These are phyloP conservation scores for Phaeoacremonium minimum DNA, from an alignment of 2,329 filamentous ascomycete species.

Conservation along the genomic window DNA sequence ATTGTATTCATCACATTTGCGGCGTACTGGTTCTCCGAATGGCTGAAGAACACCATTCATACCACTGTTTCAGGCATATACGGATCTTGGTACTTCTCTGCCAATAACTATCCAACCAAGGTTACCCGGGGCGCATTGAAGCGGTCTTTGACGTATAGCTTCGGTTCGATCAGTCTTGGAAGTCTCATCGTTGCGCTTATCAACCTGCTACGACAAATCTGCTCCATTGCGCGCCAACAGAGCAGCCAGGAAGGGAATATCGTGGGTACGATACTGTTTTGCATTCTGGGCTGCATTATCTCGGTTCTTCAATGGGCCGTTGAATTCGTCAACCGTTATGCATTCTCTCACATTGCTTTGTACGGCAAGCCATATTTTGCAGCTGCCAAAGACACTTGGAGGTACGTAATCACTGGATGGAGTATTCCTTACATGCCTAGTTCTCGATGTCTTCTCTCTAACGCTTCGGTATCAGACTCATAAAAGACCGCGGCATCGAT, in stretches of 20 bases:
- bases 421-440: neutral
- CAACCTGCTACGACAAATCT: constrained; percentile 77
- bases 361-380: constrained; percentile 87
- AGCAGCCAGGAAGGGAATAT: constrained; percentile 66
- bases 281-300: constrained; percentile 73
- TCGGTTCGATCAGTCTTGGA: constrained; percentile 85
- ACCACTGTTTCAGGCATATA: constrained; percentile 84
- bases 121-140: constrained; percentile 81
- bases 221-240: constrained; percentile 69
- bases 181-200: constrained; percentile 84
- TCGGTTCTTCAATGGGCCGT: constrained; percentile 78
- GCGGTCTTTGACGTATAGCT: constrained; percentile 82
- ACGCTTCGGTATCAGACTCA: constrained; percentile 67
- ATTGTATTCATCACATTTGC: constrained; percentile 86
- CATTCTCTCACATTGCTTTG: constrained; percentile 87
- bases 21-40: constrained; percentile 91
- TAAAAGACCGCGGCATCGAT: constrained; percentile 87
- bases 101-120: constrained; percentile 65
- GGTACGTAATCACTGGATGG: constrained; percentile 31
- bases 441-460: neutral
- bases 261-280: constrained; percentile 62
- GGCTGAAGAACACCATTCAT: constrained; percentile 90
- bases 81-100: constrained; percentile 87
- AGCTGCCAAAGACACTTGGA: constrained; percentile 87
- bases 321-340: constrained; percentile 86